Conservation (phyloP, 495 filamentous ascomycete genomes). For the Talaromyces borbonicus region DNA sequence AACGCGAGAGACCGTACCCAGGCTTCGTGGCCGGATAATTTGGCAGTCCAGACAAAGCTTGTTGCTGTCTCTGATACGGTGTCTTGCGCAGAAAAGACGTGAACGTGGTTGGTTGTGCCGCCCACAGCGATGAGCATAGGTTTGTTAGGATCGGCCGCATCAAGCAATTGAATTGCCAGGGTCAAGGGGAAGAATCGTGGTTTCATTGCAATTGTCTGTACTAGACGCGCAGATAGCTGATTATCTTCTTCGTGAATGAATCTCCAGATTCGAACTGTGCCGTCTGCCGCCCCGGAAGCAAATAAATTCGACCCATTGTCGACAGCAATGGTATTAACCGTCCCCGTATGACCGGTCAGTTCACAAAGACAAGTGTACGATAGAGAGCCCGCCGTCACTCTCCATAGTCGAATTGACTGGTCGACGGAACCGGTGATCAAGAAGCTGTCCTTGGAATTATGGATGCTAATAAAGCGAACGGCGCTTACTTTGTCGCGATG, state of each 20-base stretch:
- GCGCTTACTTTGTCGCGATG: slow-evolving; percentile 77
- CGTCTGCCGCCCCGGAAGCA: slow-evolving; percentile 70
- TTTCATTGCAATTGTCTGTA: slow-evolving; percentile 63
- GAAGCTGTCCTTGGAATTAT: slow-evolving; percentile 36
- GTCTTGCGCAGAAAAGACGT: slow-evolving; percentile 56
- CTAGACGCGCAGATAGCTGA: slow-evolving; percentile 28
- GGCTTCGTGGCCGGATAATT: slow-evolving; percentile 82
- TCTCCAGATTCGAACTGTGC: slow-evolving; percentile 69
- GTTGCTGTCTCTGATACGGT: slow-evolving; percentile 15
- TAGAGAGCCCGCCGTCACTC: slow-evolving; percentile 11
- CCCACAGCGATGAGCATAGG: slow-evolving; percentile 64
- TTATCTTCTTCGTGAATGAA: slow-evolving; percentile 32
- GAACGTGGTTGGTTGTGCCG: slow-evolving; percentile 68
- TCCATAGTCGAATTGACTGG: slow-evolving; percentile 69
- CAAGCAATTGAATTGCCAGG: slow-evolving; percentile 53
- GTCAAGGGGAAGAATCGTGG: slow-evolving; percentile 75
- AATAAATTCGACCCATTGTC: slow-evolving; percentile 46
- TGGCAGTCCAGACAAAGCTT: slow-evolving; percentile 64
- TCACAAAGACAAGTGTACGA: slow-evolving; percentile 37
- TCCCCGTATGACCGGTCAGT: slow-evolving; percentile 54
- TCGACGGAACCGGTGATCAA: slow-evolving; percentile 78
- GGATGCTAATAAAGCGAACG: slow-evolving; percentile 62
- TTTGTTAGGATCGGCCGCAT: slow-evolving; percentile 33
- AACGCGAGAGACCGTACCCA: slow-evolving; percentile 88
- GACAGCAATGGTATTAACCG: slow-evolving; percentile 70